phyloP scores from a whole-genome alignment of 2,329 filamentous ascomycete species.

The Geosmithia flava region DNA sequence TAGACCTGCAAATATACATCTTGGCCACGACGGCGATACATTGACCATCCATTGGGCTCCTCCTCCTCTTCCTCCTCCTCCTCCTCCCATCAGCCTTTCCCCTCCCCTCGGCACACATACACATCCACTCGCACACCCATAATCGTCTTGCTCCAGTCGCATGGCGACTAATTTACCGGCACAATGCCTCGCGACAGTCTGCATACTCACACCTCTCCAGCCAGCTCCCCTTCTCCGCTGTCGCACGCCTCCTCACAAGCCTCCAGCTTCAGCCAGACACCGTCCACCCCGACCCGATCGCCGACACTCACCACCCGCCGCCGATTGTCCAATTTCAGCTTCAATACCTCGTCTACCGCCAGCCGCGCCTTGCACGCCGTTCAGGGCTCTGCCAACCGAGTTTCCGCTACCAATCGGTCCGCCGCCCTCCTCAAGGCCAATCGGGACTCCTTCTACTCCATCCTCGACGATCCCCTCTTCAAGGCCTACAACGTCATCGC shows the following conservation, averaged over 20 bases:
- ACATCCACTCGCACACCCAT: not conserved
- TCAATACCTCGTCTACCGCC: not conserved
- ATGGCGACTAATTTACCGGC: not conserved
- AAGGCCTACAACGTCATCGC: constrained; percentile 10
- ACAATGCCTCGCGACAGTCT: not conserved
- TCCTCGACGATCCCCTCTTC: constrained; percentile 44
- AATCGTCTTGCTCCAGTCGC: not conserved
- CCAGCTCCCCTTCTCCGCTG: not conserved
- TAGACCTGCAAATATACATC: no score
- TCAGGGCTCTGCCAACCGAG: not conserved
- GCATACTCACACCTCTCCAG: not conserved
- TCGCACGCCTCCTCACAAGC: not conserved
- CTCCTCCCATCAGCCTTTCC: not conserved
- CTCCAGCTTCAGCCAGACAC: not conserved
- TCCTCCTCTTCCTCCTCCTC: not conserved
- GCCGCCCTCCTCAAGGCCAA: constrained; percentile 7
- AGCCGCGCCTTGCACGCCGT: not conserved
- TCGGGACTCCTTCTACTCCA: constrained; percentile 38
- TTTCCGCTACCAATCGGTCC: not conserved
- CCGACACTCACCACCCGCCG: not conserved
- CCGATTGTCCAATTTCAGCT: not conserved
- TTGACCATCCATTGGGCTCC: not conserved
- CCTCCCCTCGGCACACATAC: no score
- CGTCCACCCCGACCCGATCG: not conserved
- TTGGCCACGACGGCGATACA: no score